These are phyloP conservation scores for Collybiopsis confluens DNA, from an alignment of 768 basidiomycete genomes.

Conservation along the genomic window DNA sequence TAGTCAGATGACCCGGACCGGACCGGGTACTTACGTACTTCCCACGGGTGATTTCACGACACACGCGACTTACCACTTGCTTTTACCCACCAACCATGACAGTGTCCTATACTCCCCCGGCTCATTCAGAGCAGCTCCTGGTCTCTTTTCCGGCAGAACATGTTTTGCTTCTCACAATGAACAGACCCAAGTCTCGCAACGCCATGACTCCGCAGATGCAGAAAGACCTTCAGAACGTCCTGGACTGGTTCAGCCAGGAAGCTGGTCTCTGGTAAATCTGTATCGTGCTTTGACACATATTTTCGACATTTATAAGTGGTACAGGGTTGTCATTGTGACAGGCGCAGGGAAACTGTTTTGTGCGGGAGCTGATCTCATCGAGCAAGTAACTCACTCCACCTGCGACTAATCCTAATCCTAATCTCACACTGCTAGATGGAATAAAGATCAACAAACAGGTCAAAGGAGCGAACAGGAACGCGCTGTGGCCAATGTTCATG, in stretches of 20 bases:
- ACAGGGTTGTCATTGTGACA: slow-evolving; percentile 72
- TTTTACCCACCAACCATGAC: no score
- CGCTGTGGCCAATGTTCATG: slow-evolving; percentile 38
- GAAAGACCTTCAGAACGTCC: slow-evolving; percentile 42
- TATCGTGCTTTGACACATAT: slow-evolving; percentile 5
- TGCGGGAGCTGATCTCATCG: slow-evolving; percentile 76
- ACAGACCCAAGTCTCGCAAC: slow-evolving; percentile 69
- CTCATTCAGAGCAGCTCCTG: slow-evolving; percentile 11
- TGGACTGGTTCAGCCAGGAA: slow-evolving; percentile 76
- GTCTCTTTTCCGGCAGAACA: slow-evolving; percentile 41
- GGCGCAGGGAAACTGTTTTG: slow-evolving; percentile 73
- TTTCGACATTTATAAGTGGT: not conserved
- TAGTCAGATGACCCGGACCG: no score
- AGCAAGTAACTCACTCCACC: slow-evolving; percentile 37
- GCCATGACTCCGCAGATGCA: slow-evolving; percentile 64
- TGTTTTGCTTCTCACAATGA: slow-evolving; percentile 52
- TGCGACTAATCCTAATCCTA: not conserved
- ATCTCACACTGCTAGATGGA: slow-evolving; percentile 45
- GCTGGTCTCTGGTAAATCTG: slow-evolving; percentile 63
- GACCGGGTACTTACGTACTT: no score
- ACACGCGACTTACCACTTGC: no score
- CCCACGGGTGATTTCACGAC: no score
- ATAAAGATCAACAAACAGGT: slow-evolving; percentile 43
- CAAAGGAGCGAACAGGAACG: slow-evolving; percentile 38
- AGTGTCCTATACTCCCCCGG: not conserved